These are phyloP conservation scores for Rugonectria rugulosa DNA, from an alignment of 2,329 filamentous ascomycete species.

Conservation along the genomic window DNA sequence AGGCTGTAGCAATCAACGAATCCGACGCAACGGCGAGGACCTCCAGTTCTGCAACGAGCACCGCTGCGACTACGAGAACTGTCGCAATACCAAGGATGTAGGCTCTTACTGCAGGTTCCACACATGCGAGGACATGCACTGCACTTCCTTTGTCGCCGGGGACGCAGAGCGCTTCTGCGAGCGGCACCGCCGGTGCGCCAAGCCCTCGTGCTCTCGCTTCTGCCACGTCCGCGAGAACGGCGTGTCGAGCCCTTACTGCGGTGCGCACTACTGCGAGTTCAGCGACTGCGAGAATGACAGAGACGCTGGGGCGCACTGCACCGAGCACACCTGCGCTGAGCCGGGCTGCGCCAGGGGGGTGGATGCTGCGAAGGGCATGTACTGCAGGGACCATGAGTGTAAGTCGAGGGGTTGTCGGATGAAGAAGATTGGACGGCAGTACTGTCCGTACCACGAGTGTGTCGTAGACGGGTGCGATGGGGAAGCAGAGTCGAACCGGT, in stretches of 20 bases:
- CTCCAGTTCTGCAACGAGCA: slow-evolving; percentile 40
- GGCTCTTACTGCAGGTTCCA: slow-evolving; percentile 37
- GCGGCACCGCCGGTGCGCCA: slow-evolving; percentile 38
- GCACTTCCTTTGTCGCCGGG: slow-evolving; percentile 31
- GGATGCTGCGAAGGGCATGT: slow-evolving; percentile 9
- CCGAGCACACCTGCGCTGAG: slow-evolving; percentile 39
- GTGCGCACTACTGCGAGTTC: slow-evolving; percentile 40
- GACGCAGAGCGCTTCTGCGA: slow-evolving; percentile 39
- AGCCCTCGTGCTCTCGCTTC: slow-evolving; percentile 32
- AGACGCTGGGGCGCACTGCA: slow-evolving; percentile 31
- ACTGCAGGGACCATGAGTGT: slow-evolving; percentile 41
- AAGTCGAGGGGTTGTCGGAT: slow-evolving; percentile 30
- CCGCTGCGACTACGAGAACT: slow-evolving; percentile 36
- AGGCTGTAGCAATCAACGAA: slow-evolving; percentile 34
- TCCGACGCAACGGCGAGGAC: slow-evolving; percentile 28
- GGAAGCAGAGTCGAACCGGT: slow-evolving; percentile 29
- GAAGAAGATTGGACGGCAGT: slow-evolving; percentile 29
- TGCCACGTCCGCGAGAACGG: slow-evolving; percentile 39
- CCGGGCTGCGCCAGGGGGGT: slow-evolving; percentile 33
- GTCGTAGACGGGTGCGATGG: slow-evolving; percentile 34
- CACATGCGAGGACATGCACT: slow-evolving; percentile 39
- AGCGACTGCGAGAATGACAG: slow-evolving; percentile 37
- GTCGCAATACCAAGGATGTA: slow-evolving; percentile 25
- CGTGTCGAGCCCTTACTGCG: slow-evolving; percentile 36
- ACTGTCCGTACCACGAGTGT: slow-evolving; percentile 40